phyloP scores from a whole-genome alignment of 345 rosid species.

The Lenwebbia sp. region DNA sequence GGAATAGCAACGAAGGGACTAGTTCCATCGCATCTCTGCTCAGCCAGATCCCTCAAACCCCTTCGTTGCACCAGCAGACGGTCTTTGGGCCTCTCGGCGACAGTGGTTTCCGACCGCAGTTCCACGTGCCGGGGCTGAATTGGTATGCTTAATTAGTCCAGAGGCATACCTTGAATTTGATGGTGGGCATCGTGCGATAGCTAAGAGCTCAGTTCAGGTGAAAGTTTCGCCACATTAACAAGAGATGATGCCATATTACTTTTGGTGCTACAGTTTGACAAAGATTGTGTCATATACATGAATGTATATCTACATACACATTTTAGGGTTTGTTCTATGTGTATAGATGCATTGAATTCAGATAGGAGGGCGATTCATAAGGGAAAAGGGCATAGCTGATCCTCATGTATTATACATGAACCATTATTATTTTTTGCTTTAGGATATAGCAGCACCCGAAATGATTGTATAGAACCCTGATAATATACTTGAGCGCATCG shows the following conservation, averaged over 20 bases:
- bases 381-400: neutral
- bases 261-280: neutral
- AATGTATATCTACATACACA: neutral
- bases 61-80: slow-evolving; percentile 36
- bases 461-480: neutral
- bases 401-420: neutral
- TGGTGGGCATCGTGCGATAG: neutral
- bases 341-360: neutral
- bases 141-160: slow-evolving; percentile 44
- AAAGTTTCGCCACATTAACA: neutral
- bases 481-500: neutral
- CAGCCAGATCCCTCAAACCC: slow-evolving; percentile 38
- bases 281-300: neutral
- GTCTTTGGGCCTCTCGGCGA: slow-evolving; percentile 42
- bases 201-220: neutral
- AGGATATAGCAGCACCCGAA: neutral
- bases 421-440: neutral
- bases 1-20: slow-evolving; percentile 12
- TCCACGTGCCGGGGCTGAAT: slow-evolving; percentile 57
- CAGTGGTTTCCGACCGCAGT: slow-evolving; percentile 41
- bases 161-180: neutral
- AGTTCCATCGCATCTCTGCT: slow-evolving; percentile 37
- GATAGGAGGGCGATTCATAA: neutral
- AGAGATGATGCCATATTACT: neutral
- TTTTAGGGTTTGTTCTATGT: neutral